Evolutionary conservation across 129 eudicot genomes (phyloP), one percentile per base, ranked within the genome.

Genomic region (Chrysanthemum seticuspe): DNA sequence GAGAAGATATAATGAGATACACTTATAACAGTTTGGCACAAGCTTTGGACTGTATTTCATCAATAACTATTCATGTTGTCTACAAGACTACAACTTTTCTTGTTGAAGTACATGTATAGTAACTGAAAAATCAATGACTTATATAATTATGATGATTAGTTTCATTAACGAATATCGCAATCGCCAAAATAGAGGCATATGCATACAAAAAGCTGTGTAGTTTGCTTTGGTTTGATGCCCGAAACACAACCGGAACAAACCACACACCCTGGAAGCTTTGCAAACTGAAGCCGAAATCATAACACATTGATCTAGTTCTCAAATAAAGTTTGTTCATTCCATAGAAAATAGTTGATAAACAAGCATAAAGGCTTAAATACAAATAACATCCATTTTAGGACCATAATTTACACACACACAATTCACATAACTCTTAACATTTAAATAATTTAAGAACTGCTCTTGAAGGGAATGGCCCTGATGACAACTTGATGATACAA

Each of bases 381-480:
- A 79, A 47, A 62, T 77, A 77, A 51, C 81, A 77, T 51, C 71
- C 76, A 29, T 59, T 52, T 58, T 56, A 53, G 57, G 54, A 64
- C 70, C 72, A 78, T 83, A 87, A 83, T 81, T 83, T 83, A 87
- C 83, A 86, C 81, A 82, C 81, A 73, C 76, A 78, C 61, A 18
- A 40, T 14, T 15, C 71, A 70, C 70, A 69, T n/a, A 44, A 57
- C 76, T 27, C 21, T 14, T 5, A 60, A 40, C 47, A 40, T 40
- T 40, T 40, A 40, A 40, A 13, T 14, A 67, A 48, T 19, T 82
- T 83, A 88, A 73, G 88, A 75, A 73, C 85, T 68, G 82, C 87
- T 83, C 91, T 87, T 88, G 92, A 91, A 91, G 14, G 92, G 95
- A 60, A 91, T 88, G 79, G 95, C 97, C 83, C 97, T 80, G 83